phyloP scores from a whole-genome alignment of 495 filamentous ascomycete species.

The Parachaetomium inaequale region DNA sequence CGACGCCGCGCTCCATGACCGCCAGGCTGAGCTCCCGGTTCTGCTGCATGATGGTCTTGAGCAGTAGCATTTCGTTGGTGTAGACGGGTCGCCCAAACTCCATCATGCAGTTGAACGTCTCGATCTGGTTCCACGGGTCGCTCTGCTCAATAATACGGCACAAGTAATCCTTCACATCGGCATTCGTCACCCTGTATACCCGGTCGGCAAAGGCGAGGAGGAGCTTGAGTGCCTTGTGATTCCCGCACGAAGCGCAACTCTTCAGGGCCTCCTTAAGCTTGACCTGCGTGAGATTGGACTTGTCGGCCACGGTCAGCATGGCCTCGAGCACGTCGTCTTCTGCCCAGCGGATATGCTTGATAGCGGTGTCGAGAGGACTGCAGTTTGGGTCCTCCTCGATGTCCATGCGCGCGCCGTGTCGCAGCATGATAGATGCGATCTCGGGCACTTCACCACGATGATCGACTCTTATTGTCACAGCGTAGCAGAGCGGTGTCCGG shows the following conservation, averaged over 20 bases:
- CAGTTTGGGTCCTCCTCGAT: conserved; percentile 24
- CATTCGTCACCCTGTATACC: conserved; percentile 17
- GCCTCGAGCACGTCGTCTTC: conserved; percentile 23
- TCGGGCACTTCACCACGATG: conserved; percentile 26
- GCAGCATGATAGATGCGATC: conserved; percentile 21
- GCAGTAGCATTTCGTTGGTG: conserved; percentile 24
- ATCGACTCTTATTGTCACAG: conserved; percentile 21
- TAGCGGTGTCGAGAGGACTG: conserved; percentile 25
- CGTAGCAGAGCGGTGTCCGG: conserved; percentile 24
- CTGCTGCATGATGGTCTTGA: conserved; percentile 22
- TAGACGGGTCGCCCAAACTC: conserved; percentile 21
- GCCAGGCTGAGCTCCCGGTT: conserved; percentile 25
- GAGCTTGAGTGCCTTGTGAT: conserved; percentile 24
- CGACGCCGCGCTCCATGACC: conserved; percentile 25
- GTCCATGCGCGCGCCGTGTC: conserved; percentile 22
- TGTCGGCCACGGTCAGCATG: conserved; percentile 21
- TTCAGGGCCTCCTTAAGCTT: conserved; percentile 22
- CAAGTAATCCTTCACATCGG: conserved; percentile 22
- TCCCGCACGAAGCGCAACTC: conserved; percentile 23
- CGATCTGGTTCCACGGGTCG: conserved; percentile 27
- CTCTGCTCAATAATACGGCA: conserved; percentile 24
- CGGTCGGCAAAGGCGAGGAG: conserved; percentile 21
- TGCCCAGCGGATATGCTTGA: conserved; percentile 25
- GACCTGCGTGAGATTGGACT: conserved; percentile 15
- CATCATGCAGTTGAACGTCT: conserved; percentile 26